Conservation (phyloP, 768 basidiomycete genomes). For the Boletellus emodensis region DNA sequence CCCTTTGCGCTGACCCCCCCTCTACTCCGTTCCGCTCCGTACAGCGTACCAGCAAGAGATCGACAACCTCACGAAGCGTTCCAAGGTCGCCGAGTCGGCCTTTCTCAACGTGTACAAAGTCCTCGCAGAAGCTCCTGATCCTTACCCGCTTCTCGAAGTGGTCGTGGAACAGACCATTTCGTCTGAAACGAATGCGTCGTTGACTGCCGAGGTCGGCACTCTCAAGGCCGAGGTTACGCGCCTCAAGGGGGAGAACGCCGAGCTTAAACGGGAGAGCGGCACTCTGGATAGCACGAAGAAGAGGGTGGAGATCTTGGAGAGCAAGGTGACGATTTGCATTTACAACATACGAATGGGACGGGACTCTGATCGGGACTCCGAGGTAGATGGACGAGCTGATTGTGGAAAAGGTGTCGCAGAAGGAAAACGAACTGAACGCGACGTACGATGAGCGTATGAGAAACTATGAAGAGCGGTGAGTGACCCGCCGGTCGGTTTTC, state of each 20-base stretch:
- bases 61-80: conserved; percentile 89
- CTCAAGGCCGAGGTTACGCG: conserved; percentile 71
- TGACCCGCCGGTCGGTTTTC: not conserved
- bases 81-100: conserved; percentile 88
- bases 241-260: conserved; percentile 77
- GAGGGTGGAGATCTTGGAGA: conserved; percentile 76
- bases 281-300: conserved; percentile 66
- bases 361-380: not conserved
- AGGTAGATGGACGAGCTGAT: conserved; percentile 93
- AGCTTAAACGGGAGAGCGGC: conserved; percentile 70
- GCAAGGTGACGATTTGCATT: conserved; percentile 49
- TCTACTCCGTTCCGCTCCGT: not conserved
- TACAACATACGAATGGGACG: not conserved
- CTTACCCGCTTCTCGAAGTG: conserved; percentile 92
- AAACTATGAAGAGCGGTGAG: conserved; percentile 93
- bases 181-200: conserved; percentile 33
- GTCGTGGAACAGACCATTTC: conserved; percentile 96
- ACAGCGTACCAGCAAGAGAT: conserved; percentile 95
- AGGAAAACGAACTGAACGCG: conserved; percentile 95
- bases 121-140: conserved; percentile 94
- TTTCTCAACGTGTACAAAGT: conserved; percentile 98
- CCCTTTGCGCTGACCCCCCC: too few relatives aligned
- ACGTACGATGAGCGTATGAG: conserved; percentile 94
- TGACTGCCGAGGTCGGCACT: conserved; percentile 65
- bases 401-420: conserved; percentile 81